Conservation (phyloP, 257 asterid species). For the Handroanthus guayacan region DNA sequence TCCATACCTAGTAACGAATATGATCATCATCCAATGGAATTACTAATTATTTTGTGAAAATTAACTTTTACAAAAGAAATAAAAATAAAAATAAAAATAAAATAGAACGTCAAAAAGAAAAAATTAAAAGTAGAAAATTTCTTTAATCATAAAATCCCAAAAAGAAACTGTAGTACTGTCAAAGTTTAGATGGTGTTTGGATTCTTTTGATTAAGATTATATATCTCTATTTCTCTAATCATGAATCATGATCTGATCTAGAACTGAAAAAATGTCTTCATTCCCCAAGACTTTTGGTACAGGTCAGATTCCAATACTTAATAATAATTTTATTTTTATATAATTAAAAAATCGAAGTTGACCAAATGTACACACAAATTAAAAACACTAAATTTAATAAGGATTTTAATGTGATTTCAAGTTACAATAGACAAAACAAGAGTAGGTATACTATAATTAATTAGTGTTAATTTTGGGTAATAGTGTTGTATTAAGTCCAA, state of each 20-base stretch:
- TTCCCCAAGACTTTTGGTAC: conserved; percentile 50
- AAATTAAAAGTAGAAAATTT: conserved; percentile 10
- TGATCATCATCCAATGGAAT: too few relatives aligned
- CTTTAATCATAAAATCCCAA: neutral
- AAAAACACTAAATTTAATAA: conserved; percentile 17
- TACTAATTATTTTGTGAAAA: too few relatives aligned
- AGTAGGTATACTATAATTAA: conserved; percentile 23
- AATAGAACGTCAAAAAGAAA: neutral
- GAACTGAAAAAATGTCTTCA: conserved; percentile 44
- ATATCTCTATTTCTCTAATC: conserved; percentile 32
- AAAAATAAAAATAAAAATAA: too few relatives aligned
- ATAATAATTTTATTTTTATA: neutral
- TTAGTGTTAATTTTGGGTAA: conserved; percentile 28
- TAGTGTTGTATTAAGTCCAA: conserved; percentile 49
- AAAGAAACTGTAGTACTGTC: conserved; percentile 11
- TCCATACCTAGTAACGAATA: too few relatives aligned
- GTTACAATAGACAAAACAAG: conserved; percentile 41
- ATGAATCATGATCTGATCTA: conserved; percentile 36
- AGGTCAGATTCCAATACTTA: conserved; percentile 48
- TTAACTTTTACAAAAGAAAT: too few relatives aligned
- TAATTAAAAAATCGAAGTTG: conserved; percentile 49
- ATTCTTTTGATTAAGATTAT: conserved; percentile 36
- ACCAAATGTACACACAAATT: conserved; percentile 39
- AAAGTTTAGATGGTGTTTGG: conserved; percentile 34
- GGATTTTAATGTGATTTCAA: conserved; percentile 33